A percentile compares a stretch with the other conserved stretches of the same genome.
These are phyloP conservation scores for Neonothopanus nambi DNA, from an alignment of 1,284 basidiomycete genomes.

Conservation along the genomic window DNA sequence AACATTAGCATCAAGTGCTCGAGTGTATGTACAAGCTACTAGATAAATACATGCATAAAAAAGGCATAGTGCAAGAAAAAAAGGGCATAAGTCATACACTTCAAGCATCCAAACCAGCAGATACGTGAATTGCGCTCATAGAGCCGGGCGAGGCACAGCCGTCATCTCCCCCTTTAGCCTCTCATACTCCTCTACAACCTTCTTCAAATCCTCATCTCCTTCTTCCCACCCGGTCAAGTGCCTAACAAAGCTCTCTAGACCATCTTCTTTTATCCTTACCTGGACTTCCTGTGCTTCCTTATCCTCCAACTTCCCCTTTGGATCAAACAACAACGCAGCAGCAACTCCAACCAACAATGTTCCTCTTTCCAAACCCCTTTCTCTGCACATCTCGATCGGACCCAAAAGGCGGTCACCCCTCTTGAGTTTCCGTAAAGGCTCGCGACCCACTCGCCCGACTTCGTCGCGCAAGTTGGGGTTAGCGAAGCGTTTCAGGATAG, in stretches of 20 bases:
- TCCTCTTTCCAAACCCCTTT: conserved; percentile 30
- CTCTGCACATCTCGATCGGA: conserved; percentile 34
- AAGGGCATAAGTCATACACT: too few species aligned
- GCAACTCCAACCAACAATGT: conserved; percentile 36
- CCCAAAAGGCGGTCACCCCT: conserved; percentile 36
- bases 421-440: conserved; percentile 39
- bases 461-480: conserved; percentile 39
- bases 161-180: conserved; percentile 1
- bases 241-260: conserved; percentile 27
- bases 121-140: too few species aligned
- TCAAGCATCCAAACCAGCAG: too few species aligned
- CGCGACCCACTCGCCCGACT: conserved; percentile 36
- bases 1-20: too few species aligned
- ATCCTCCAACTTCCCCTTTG: conserved; percentile 14
- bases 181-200: conserved; percentile 16
- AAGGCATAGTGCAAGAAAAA: too few species aligned
- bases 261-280: conserved; percentile 23
- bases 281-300: conserved; percentile 10
- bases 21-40: too few species aligned
- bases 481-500: conserved; percentile 33
- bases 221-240: conserved; percentile 27
- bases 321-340: conserved; percentile 35
- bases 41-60: too few species aligned
- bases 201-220: conserved; percentile 18
- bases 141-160: too few species aligned